A percentile compares a stretch with the other conserved stretches of the same genome.
phyloP scores from a whole-genome alignment of 2,329 filamentous ascomycete genomes.

The Ophiostoma sp. region DNA sequence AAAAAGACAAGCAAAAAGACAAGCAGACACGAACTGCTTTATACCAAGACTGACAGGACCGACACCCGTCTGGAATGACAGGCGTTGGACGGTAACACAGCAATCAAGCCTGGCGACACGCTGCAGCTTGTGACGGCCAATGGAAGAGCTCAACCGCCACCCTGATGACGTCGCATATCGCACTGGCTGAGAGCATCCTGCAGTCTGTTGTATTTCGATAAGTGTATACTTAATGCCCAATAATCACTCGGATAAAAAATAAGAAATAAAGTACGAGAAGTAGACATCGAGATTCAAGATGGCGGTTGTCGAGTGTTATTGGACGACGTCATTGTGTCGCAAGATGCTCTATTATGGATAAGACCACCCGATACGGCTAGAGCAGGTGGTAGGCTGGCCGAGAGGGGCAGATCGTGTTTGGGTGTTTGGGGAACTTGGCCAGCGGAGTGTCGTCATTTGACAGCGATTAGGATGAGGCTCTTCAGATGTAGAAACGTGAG shows the following conservation, averaged over 20 bases:
- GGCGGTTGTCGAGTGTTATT: neutral
- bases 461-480: too few relatives aligned
- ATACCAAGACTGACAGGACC: neutral
- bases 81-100: neutral
- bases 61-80: neutral
- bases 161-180: neutral
- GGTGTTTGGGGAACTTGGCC: neutral
- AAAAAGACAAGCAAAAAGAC: neutral
- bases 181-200: neutral
- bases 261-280: too few relatives aligned
- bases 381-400: neutral
- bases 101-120: neutral
- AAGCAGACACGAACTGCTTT: neutral
- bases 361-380: neutral
- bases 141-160: neutral
- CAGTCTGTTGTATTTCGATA: neutral
- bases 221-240: neutral
- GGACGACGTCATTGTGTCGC: conserved; percentile 1
- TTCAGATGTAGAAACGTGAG: too few relatives aligned
- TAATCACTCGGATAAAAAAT: neutral
- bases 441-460: neutral
- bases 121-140: neutral
- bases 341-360: conserved; percentile 2
- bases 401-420: neutral
- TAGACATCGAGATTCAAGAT: too few relatives aligned